Base-by-base conservation (phyloP, 2,329 filamentous ascomycete genomes). In the Fonsecaea pedrosoi region DNA sequence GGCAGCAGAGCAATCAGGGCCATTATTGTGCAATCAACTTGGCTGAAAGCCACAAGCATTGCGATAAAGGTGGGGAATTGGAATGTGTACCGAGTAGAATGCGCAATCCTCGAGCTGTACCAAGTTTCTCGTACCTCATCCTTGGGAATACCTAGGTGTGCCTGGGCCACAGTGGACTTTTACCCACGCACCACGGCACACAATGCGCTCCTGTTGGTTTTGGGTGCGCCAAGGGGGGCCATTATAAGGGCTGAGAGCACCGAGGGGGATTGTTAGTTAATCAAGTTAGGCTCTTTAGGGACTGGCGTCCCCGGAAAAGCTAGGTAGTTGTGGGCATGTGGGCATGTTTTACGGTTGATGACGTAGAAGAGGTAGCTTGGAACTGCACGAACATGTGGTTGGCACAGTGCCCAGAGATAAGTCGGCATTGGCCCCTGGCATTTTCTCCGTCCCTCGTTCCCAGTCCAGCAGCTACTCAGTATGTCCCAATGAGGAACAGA, bases 31-130 rank as follows among this genome's bases (percentile, higher is more conserved):
- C 53, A 55, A 55, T 55, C 53, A 55, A 30, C 53, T 55, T 55
- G 53, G 53, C 53, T 18, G 30, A 30, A 50, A 50, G 18, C 18
- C 18, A 37, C 53, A 18, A 55, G 53, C 18, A 50, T 50, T 8
- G 7, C 34, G 54, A 57, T 59, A 64, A 64, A 59, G 62, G 62
- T 64, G 62, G 62, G 48, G 62, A n/a, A 9, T 5, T 6, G 18
- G 38, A 21, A 48, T n/a, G 53, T n/a, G 50, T 12, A n/a, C n/a
- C n/a, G n/a, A n/a, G n/a, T n/a, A 34, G n/a, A 55, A 37, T 61
- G 48, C 60, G 13, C 50, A 54, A 38, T 62, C 42, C 25, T 37
- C 34, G n/a, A 30, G 32, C 34, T 21, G 5, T 30, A 8, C 7
- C 12, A 53, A 25, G 25, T 25, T 25, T 25, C 25, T 25, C 25